Percentiles rank a stretch among this genome's conserved stretches.
Conservation (phyloP, 225 moss, liverwort and hornwort species). For the Takakia lepidozioides region DNA sequence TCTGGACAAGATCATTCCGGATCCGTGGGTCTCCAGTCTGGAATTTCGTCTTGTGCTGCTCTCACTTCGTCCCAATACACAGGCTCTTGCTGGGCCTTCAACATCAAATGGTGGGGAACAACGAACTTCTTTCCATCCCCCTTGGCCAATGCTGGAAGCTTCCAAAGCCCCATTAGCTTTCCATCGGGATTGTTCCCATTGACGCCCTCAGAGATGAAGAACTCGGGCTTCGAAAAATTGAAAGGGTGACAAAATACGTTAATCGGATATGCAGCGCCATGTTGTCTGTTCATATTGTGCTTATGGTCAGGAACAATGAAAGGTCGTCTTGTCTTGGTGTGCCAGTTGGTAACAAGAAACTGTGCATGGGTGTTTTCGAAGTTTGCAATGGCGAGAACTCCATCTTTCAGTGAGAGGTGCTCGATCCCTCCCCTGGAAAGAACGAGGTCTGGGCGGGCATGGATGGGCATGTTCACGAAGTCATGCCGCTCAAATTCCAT, state of each 20-base stretch:
- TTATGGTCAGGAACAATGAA: conserved; percentile 14
- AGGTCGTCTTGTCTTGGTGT: conserved; percentile 35
- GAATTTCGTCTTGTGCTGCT: background rate
- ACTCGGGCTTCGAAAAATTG: conserved; percentile 64
- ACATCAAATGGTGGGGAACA: conserved; percentile 14
- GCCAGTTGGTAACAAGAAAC: conserved; percentile 62
- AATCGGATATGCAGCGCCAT: conserved; percentile 47
- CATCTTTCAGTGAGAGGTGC: conserved; percentile 41
- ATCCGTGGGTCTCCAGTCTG: no score
- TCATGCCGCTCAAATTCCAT: conserved; percentile 41
- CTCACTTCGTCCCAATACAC: conserved; percentile 8
- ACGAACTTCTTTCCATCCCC: conserved; percentile 34
- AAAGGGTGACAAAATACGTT: conserved; percentile 59
- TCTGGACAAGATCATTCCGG: no score
- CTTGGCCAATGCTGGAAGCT: conserved; percentile 41
- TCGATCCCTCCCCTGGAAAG: conserved; percentile 62
- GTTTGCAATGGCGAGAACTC: conserved; percentile 44
- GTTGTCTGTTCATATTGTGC: conserved; percentile 22
- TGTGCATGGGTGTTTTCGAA: conserved; percentile 42
- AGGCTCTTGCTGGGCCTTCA: conserved; percentile 4
- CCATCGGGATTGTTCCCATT: conserved; percentile 36
- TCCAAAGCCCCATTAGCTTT: conserved; percentile 51
- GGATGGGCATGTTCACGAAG: conserved; percentile 47
- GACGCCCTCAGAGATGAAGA: conserved; percentile 44
- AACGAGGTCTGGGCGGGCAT: conserved; percentile 41